Evolutionary conservation across 306 rosid genomes (phyloP).

Genomic region (Fragaria iinumae): DNA sequence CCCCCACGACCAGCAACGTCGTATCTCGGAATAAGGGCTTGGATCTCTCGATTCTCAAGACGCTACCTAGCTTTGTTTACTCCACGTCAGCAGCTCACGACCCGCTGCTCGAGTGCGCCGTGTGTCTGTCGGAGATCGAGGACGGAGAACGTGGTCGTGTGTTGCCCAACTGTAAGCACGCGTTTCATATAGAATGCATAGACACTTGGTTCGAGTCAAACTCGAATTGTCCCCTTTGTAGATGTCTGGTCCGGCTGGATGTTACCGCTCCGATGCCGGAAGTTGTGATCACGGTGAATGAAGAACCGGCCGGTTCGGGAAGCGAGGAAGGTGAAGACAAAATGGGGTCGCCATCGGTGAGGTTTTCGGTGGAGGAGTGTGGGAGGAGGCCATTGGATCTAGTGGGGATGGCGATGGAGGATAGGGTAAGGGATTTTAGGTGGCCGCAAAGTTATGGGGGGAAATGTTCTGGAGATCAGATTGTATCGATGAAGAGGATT

Average conservation of each 20-base stretch:
- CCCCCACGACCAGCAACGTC: neutral
- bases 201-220: constrained; percentile 51
- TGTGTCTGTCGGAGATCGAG: constrained; percentile 48
- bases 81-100: constrained; percentile 16
- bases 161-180: constrained; percentile 51
- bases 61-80: constrained; percentile 39
- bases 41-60: constrained; percentile 38
- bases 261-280: neutral
- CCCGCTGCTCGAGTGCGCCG: constrained; percentile 38
- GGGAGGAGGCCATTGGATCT: constrained; percentile 35
- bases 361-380: constrained; percentile 18
- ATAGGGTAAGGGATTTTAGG: neutral
- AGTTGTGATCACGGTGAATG: constrained; percentile 2
- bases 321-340: neutral
- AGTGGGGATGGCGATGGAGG: constrained; percentile 18
- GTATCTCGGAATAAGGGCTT: constrained; percentile 10
- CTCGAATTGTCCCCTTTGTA: constrained; percentile 58
- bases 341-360: constrained; percentile 15
- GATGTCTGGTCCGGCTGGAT: constrained; percentile 26
- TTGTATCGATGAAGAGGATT: constrained; percentile 24
- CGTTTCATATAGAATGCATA: constrained; percentile 45
- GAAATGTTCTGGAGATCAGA: constrained; percentile 10
- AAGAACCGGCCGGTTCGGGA: constrained; percentile 5
- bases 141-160: constrained; percentile 34
- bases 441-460: constrained; percentile 3